Percentiles rank a stretch among this genome's conserved stretches.
phyloP scores from a whole-genome alignment of 495 filamentous ascomycete genomes.

The Aspergillus asperescens region DNA sequence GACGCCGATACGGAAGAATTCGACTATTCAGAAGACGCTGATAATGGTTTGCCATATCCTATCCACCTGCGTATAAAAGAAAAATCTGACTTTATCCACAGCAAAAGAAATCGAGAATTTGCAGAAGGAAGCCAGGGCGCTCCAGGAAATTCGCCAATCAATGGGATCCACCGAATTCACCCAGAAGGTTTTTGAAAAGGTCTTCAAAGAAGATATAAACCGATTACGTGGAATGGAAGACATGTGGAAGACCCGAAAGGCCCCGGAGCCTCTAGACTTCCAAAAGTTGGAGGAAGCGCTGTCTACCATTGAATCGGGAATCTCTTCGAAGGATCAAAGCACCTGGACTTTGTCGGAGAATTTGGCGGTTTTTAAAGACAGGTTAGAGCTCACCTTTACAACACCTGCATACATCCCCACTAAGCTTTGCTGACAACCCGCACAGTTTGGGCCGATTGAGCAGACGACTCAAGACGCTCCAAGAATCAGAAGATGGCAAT shows the following conservation, averaged over 20 bases:
- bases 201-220: constrained; percentile 81
- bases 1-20: constrained; percentile 70
- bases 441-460: constrained; percentile 67
- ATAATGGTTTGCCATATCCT: constrained; percentile 54
- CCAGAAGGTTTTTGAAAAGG: constrained; percentile 82
- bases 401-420: not conserved
- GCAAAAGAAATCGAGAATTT: constrained; percentile 84
- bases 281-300: constrained; percentile 46
- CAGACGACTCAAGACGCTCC: constrained; percentile 59
- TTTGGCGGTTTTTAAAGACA: constrained; percentile 79
- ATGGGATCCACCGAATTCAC: constrained; percentile 79
- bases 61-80: not conserved
- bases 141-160: constrained; percentile 75
- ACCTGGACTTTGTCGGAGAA: constrained; percentile 81
- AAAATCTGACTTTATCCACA: constrained; percentile 27
- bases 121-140: constrained; percentile 70
- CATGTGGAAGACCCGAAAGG: constrained; percentile 85
- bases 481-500: constrained; percentile 41
- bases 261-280: constrained; percentile 70
- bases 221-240: constrained; percentile 85
- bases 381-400: constrained; percentile 28
- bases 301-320: constrained; percentile 42
- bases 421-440: constrained; percentile 8
- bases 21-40: constrained; percentile 69
- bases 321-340: constrained; percentile 64